These are phyloP conservation scores for Kazachstania bromeliacearum DNA, from an alignment of 805 yeast genomes.

Conservation along the genomic window DNA sequence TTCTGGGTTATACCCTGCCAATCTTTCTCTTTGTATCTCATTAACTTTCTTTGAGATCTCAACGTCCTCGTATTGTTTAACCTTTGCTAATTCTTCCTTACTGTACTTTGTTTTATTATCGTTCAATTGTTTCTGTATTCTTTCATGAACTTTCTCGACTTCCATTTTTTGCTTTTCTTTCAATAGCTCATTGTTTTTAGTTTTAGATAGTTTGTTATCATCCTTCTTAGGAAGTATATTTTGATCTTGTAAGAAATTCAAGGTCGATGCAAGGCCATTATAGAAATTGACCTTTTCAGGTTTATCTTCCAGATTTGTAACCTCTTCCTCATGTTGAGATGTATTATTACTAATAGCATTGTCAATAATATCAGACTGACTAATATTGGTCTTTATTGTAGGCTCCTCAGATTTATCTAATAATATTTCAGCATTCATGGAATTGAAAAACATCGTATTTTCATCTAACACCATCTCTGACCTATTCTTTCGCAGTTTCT, in stretches of 20 bases:
- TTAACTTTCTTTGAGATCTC: constrained; percentile 21
- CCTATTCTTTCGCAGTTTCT: neutral
- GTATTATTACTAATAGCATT: neutral
- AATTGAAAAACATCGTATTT: constrained; percentile 27
- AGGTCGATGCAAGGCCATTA: constrained; percentile 25
- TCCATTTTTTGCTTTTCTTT: constrained; percentile 7
- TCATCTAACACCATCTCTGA: constrained; percentile 29
- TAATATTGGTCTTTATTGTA: no score
- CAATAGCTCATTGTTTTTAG: constrained; percentile 1
- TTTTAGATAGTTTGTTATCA: neutral
- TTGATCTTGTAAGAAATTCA: constrained; percentile 16
- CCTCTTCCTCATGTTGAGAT: neutral
- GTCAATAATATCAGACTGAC: no score
- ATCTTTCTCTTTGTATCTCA: constrained; percentile 25
- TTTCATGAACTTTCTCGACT: constrained; percentile 9
- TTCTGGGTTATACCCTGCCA: constrained; percentile 35
- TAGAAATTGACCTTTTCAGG: constrained; percentile 13
- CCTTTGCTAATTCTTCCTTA: constrained; percentile 3
- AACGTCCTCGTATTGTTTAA: constrained; percentile 15
- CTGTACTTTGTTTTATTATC: neutral
- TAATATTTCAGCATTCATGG: constrained; percentile 7
- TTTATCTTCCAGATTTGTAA: neutral
- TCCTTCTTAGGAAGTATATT: constrained; percentile 9
- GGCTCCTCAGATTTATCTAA: neutral
- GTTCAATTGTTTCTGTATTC: constrained; percentile 10